Evolutionary conservation across 139 green algal genomes (phyloP), one percentile per base, ranked within the genome.

Genomic region (Desmodesmus armatus): DNA sequence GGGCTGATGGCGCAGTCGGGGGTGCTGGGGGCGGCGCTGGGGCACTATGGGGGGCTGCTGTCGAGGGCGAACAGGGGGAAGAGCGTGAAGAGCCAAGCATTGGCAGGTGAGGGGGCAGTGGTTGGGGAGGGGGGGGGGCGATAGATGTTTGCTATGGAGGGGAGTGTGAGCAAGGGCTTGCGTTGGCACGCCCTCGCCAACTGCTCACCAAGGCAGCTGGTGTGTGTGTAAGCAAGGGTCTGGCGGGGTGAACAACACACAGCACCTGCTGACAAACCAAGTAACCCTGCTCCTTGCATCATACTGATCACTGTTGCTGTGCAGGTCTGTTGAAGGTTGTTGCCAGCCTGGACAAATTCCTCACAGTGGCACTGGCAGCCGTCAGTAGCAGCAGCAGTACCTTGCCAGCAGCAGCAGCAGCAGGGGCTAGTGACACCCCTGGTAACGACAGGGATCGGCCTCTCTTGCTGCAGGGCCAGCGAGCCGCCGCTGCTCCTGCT

Each of bases 41-140:
- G 83, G 37, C 93, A 96, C 71, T 96, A 94, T 78, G 77, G 62
- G 0, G 88, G 92, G 82, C 85, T 94, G 58, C 91, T 96, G 70
- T 88, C 89, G 5, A 80, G 88, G 9, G 63, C 75, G 0, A 78
- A 89, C 63, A 87, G 94, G 0, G 87, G 85, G 25, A 78, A 87
- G 41, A 93, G 86, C 47, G 79, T 96, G 41, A 92, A 89, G 29
- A 81, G 89, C 11, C 90, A 92, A 35, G 95, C 93, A 2, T 51
- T 96, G 3, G 72, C 84, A 2, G n/a, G n/a, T n/a, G n/a, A n/a
- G n/a, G 72, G 87, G 9, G 15, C 35, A 13, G 11, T 44, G n/a
- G n/a, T n/a, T n/a, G n/a, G n/a, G n/a, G n/a, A n/a, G n/a, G n/a
- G n/a, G n/a, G n/a, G n/a, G n/a, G n/a, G n/a, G n/a, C n/a, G n/a